A percentile compares a stretch with the other conserved stretches of the same genome.
phyloP scores from a whole-genome alignment of 2,329 filamentous ascomycete species.

The Penicillium aurantiogriseum region DNA sequence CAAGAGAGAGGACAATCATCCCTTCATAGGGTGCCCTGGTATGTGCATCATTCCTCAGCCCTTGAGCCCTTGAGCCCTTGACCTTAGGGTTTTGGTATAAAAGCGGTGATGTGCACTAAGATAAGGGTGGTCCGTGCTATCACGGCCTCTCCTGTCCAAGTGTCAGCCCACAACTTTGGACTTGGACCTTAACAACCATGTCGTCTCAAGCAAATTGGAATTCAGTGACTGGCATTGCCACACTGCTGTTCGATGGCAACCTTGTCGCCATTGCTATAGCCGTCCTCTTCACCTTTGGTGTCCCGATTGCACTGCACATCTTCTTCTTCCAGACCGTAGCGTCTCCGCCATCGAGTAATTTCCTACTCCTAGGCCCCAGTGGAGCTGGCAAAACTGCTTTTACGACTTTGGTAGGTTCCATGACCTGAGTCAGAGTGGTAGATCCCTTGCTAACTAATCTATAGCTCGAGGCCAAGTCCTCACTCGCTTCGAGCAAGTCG shows the following conservation, averaged over 20 bases:
- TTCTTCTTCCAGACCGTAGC: slow-evolving; percentile 67
- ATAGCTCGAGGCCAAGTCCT: slow-evolving; percentile 49
- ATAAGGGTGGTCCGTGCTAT: slow-evolving; percentile 6
- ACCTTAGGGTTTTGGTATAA: background rate
- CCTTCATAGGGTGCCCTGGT: slow-evolving; percentile 5
- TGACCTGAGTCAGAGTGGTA: background rate
- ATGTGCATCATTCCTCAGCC: slow-evolving; percentile 6
- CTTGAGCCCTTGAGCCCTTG: background rate
- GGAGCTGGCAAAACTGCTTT: slow-evolving; percentile 86
- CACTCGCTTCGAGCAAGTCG: slow-evolving; percentile 33
- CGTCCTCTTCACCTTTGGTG: slow-evolving; percentile 65
- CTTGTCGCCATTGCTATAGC: slow-evolving; percentile 61
- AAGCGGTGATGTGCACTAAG: background rate
- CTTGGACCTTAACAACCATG: slow-evolving; percentile 23
- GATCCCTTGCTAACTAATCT: background rate
- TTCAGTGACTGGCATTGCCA: slow-evolving; percentile 39
- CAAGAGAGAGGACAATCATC: background rate
- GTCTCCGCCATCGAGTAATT: slow-evolving; percentile 65
- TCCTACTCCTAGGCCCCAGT: slow-evolving; percentile 76
- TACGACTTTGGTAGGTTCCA: slow-evolving; percentile 64
- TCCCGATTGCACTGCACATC: slow-evolving; percentile 75
- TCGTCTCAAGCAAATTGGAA: slow-evolving; percentile 36
- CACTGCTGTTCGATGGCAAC: slow-evolving; percentile 45
- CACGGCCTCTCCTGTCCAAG: background rate
- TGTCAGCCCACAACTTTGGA: slow-evolving; percentile 5